phyloP scores from a whole-genome alignment of 768 basidiomycete genomes.

The Hygrophorus pudorinus region DNA sequence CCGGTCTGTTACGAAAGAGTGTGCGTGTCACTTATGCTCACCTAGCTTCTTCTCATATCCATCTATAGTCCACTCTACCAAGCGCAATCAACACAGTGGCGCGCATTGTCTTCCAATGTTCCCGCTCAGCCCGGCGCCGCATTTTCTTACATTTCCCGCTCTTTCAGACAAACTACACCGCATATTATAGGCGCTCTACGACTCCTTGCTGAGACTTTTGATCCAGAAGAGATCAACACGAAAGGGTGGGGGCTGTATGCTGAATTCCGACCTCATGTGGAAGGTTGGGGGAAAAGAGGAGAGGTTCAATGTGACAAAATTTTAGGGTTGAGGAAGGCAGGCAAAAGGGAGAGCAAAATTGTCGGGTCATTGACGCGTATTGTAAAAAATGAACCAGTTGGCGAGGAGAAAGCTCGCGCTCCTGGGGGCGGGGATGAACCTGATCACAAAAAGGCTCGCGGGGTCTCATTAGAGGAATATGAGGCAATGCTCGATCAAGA shows the following conservation, averaged over 20 bases:
- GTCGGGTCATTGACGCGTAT: conserved; percentile 7
- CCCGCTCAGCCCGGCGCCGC: conserved; percentile 67
- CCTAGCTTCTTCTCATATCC: conserved; percentile 2
- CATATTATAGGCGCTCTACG: conserved; percentile 69
- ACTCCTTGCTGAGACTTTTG: conserved; percentile 53
- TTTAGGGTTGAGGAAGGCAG: conserved; percentile 41
- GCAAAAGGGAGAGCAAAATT: conserved; percentile 4
- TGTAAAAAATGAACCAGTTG: conserved; percentile 12
- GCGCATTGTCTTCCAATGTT: conserved; percentile 63
- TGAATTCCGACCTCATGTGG: conserved; percentile 75
- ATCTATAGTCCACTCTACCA: conserved; percentile 67
- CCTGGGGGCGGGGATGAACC: conserved; percentile 16
- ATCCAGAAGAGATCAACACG: conserved; percentile 46
- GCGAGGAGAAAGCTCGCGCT: conserved; percentile 1
- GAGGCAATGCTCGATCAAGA: conserved; percentile 42
- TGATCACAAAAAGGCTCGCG: conserved; percentile 30
- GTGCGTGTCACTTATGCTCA: conserved; percentile 21
- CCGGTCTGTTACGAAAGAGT: no score
- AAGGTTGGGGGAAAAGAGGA: conserved; percentile 78
- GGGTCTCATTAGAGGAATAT: conserved; percentile 38
- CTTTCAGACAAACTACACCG: conserved; percentile 73
- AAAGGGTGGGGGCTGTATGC: conserved; percentile 75
- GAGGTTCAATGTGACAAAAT: conserved; percentile 65
- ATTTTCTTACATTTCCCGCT: conserved; percentile 72
- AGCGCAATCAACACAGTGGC: conserved; percentile 63